A percentile compares a stretch with the other conserved stretches of the same genome.
Evolutionary conservation across 129 eudicot genomes (phyloP).

Genomic region (Apium graveolens): DNA sequence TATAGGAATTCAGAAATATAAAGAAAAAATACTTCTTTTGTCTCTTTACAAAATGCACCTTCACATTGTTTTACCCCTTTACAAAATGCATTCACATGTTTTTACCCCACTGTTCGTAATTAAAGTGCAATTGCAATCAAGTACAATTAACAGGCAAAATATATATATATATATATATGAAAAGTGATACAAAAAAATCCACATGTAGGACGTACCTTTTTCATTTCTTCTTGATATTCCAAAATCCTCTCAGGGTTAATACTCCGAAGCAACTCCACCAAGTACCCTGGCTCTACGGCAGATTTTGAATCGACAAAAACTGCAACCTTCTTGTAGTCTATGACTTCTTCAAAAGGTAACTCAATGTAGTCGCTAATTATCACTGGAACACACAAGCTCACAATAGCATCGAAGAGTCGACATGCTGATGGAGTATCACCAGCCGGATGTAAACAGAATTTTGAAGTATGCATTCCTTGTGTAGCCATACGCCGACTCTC

Average conservation of each 20-base stretch:
- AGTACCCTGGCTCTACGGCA: slow-evolving; percentile 66
- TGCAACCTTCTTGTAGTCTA: slow-evolving; percentile 88
- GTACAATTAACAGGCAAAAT: background rate
- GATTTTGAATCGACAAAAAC: slow-evolving; percentile 74
- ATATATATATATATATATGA: too few species aligned
- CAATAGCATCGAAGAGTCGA: slow-evolving; percentile 96
- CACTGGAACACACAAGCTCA: slow-evolving; percentile 93
- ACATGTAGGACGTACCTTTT: slow-evolving; percentile 41
- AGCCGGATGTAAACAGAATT: slow-evolving; percentile 96
- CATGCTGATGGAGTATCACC: slow-evolving; percentile 99
- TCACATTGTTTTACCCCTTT: background rate
- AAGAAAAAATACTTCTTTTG: background rate
- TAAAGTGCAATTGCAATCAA: background rate
- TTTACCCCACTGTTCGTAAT: background rate
- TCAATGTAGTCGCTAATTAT: slow-evolving; percentile 83
- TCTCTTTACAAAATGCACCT: background rate
- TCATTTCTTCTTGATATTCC: slow-evolving; percentile 69
- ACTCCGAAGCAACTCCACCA: slow-evolving; percentile 50
- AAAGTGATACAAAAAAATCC: background rate
- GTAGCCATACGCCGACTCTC: slow-evolving; percentile 92
- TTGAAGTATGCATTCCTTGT: slow-evolving; percentile 93
- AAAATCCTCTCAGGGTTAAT: slow-evolving; percentile 46
- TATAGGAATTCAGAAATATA: background rate
- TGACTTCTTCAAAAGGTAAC: slow-evolving; percentile 92
- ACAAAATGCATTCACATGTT: background rate